A percentile compares a stretch with the other conserved stretches of the same genome.
These are phyloP conservation scores for Leccinum sublutescens DNA, from an alignment of 768 basidiomycete species.

Conservation along the genomic window DNA sequence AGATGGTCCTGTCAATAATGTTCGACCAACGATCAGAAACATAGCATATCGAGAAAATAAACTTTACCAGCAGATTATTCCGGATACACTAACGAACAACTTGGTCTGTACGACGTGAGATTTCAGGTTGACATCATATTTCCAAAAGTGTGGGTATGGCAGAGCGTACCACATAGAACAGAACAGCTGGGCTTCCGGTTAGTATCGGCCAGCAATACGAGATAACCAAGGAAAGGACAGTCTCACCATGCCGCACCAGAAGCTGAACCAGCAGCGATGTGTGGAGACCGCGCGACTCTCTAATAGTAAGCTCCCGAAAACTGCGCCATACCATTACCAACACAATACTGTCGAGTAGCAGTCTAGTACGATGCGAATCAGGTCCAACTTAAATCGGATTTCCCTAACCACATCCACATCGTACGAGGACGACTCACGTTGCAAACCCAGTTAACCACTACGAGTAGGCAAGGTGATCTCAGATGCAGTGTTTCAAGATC, in stretches of 20 bases:
- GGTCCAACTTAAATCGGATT: neutral
- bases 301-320: neutral
- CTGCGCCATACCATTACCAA: conserved; percentile 1
- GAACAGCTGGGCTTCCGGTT: neutral
- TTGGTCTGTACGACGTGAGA: conserved; percentile 1
- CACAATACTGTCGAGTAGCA: conserved; percentile 10
- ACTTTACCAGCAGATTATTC: conserved; percentile 13
- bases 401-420: too few relatives aligned
- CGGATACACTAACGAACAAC: conserved; percentile 1
- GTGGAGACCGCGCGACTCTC: neutral
- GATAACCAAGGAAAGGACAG: neutral
- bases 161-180: conserved; percentile 6
- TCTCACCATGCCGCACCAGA: conserved; percentile 2
- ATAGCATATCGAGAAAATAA: neutral
- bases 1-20: conserved; percentile 8
- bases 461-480: neutral
- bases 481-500: neutral
- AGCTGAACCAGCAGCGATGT: neutral
- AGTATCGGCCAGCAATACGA: neutral
- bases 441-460: conserved; percentile 11
- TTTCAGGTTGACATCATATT: neutral
- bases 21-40: neutral
- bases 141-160: neutral
- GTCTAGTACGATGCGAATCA: neutral
- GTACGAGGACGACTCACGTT: neutral